Base-by-base conservation (phyloP, 2,329 filamentous ascomycete species). In the Monosporascus sp. region DNA sequence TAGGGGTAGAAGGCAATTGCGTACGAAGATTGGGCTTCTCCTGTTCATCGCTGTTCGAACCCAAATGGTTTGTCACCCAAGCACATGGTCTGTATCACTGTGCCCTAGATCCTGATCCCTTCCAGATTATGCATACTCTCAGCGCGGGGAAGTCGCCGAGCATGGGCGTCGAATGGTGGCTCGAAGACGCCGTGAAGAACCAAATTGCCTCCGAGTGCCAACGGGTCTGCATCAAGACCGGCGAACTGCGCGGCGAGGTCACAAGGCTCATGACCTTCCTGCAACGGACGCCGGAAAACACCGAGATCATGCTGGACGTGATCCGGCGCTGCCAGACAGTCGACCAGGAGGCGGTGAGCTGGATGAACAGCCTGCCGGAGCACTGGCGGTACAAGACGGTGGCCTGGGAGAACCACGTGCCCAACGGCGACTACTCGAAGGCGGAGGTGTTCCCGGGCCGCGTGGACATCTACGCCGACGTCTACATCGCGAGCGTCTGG, bases 151-250 rank as follows among this genome's bases (percentile, higher is more conserved):
- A 78, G 49, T 60, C 76, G 1, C 80, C 82, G 0, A 64, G 71
- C 27, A 78, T 82, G 74, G 80, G 79, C 11, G 69, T 72, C 2
- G 80, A 84, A 31, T 85, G 81, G 80, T 86, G 83, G 83, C 73
- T 82, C 36, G 69, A 71, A 45, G 76, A 81, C 48, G 74, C 76
- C n/a, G 69, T 76, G 36, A 74, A 77, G 59, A 79, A 83, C 60
- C 65, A 73, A 40, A 69, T 70, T 11, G 79, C 76, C 7, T 71
- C 76, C 0, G 66, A 73, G 8, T 79, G 76, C 52, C 79, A 82
- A 56, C 71, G 73, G 26, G 70, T 85, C 41, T 77, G 76, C 60
- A 78, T 86, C 57, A 73, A 75, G 52, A 73, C 80, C 4, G 76
- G 76, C 37, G 80, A 83, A 62, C 67, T 85, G n/a, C 78, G 82